phyloP scores from a whole-genome alignment of 176 grass and related monocot species.

The Tillandsia fasciculata region DNA sequence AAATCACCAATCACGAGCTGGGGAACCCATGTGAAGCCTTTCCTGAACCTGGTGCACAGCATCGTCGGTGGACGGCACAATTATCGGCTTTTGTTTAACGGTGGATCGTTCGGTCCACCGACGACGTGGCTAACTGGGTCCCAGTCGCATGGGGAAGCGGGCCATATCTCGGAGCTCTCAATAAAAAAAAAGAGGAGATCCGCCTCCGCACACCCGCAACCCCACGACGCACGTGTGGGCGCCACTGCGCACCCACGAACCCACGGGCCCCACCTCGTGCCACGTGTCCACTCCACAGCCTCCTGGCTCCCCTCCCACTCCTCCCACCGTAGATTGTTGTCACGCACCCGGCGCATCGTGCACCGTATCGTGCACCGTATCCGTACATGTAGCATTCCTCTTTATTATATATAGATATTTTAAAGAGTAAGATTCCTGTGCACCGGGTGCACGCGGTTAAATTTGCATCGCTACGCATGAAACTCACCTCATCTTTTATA shows the following conservation, averaged over 20 bases:
- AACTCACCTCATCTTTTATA: conserved; percentile 19
- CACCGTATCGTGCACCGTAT: no score
- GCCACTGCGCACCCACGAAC: not conserved
- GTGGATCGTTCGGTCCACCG: not conserved
- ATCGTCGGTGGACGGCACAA: not conserved
- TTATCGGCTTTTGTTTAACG: not conserved
- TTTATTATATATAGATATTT: no score
- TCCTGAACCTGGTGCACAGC: no score
- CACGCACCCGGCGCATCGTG: no score
- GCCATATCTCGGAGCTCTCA: conserved; percentile 11
- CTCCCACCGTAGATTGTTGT: no score
- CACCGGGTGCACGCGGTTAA: not conserved
- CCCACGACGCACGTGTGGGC: not conserved
- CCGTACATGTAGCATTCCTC: no score
- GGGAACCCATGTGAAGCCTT: no score
- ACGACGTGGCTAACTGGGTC: not conserved
- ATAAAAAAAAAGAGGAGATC: not conserved
- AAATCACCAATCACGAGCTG: no score
- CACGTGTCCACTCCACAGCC: conserved; percentile 5
- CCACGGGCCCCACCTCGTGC: not conserved
- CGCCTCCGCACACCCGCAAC: not conserved
- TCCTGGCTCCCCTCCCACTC: not conserved
- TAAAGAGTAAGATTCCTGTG: not conserved
- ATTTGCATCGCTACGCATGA: not conserved
- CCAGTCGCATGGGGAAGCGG: not conserved